These are phyloP conservation scores for Fistulinella cinereoalba DNA, from an alignment of 1,284 basidiomycete genomes.

Conservation along the genomic window DNA sequence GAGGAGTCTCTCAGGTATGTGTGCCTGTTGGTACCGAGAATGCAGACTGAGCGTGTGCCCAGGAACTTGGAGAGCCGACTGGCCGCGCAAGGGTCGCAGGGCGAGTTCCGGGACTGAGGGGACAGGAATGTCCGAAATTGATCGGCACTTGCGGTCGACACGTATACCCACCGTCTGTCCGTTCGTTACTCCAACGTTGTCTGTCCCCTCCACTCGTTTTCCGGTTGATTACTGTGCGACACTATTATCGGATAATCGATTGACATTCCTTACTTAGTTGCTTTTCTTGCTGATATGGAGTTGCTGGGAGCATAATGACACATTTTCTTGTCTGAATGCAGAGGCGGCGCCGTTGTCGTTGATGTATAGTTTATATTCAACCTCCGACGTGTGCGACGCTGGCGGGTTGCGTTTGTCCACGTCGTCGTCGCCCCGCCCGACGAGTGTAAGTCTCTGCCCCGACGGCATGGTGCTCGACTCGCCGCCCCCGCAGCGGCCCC, in stretches of 20 bases:
- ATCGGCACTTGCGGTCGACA: slow-evolving; percentile 28
- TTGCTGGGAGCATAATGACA: slow-evolving; percentile 27
- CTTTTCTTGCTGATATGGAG: slow-evolving; percentile 27
- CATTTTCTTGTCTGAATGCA: slow-evolving; percentile 9
- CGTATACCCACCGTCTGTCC: slow-evolving; percentile 35
- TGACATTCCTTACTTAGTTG: slow-evolving; percentile 35
- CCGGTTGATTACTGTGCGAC: slow-evolving; percentile 33
- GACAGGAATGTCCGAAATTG: slow-evolving; percentile 18
- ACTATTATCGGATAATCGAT: slow-evolving; percentile 37
- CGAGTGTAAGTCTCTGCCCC: background rate
- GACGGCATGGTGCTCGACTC: slow-evolving; percentile 53
- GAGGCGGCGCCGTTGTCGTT: background rate
- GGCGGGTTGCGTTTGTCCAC: slow-evolving; percentile 3
- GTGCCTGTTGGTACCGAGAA: background rate
- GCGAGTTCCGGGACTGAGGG: slow-evolving; percentile 56
- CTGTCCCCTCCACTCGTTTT: slow-evolving; percentile 31
- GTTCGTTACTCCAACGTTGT: slow-evolving; percentile 35
- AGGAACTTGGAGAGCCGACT: slow-evolving; percentile 89
- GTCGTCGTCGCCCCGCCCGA: slow-evolving; percentile 6
- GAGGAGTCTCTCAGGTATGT: slow-evolving; percentile 82
- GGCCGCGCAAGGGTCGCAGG: slow-evolving; percentile 76
- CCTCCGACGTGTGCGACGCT: slow-evolving; percentile 25
- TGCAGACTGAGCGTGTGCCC: slow-evolving; percentile 9
- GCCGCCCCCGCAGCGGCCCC: slow-evolving; percentile 42
- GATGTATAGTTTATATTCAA: slow-evolving; percentile 25